Evolutionary conservation across 768 basidiomycete species (phyloP).

Genomic region (Mycena olivaceomarginata): DNA sequence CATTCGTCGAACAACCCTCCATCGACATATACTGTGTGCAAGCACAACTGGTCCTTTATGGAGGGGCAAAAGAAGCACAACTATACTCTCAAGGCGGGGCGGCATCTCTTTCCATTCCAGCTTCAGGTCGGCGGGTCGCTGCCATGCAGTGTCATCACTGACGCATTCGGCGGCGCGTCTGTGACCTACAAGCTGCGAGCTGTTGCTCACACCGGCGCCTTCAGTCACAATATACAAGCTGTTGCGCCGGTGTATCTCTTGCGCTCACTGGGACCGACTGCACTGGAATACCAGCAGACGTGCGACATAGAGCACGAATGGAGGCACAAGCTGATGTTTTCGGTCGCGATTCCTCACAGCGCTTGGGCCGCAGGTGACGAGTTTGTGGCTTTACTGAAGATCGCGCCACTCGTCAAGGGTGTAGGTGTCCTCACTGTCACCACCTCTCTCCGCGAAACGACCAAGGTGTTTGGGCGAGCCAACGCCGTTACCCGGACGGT

Average conservation of each 20-base stretch:
- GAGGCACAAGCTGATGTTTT: slow-evolving; percentile 98
- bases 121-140: slow-evolving; percentile 90
- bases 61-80: slow-evolving; percentile 85
- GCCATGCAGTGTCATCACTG: slow-evolving; percentile 84
- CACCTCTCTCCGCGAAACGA: slow-evolving; percentile 86
- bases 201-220: slow-evolving; percentile 79
- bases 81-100: slow-evolving; percentile 95
- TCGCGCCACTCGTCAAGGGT: slow-evolving; percentile 92
- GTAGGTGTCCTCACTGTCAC: slow-evolving; percentile 80
- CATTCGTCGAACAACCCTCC: slow-evolving; percentile 65
- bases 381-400: slow-evolving; percentile 88
- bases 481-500: slow-evolving; percentile 74
- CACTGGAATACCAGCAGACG: slow-evolving; percentile 96
- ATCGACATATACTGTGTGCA: slow-evolving; percentile 79
- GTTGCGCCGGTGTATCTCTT: slow-evolving; percentile 78
- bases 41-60: slow-evolving; percentile 95
- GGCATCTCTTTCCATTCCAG: slow-evolving; percentile 94
- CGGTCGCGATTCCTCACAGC: slow-evolving; percentile 94
- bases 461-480: slow-evolving; percentile 75
- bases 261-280: slow-evolving; percentile 85
- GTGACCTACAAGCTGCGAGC: slow-evolving; percentile 94
- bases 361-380: slow-evolving; percentile 96
- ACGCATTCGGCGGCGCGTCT: slow-evolving; percentile 73
- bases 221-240: slow-evolving; percentile 78
- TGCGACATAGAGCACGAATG: slow-evolving; percentile 97